Evolutionary conservation across 176 grass and related monocot genomes (phyloP).

Genomic region (Metroxylon sagu): DNA sequence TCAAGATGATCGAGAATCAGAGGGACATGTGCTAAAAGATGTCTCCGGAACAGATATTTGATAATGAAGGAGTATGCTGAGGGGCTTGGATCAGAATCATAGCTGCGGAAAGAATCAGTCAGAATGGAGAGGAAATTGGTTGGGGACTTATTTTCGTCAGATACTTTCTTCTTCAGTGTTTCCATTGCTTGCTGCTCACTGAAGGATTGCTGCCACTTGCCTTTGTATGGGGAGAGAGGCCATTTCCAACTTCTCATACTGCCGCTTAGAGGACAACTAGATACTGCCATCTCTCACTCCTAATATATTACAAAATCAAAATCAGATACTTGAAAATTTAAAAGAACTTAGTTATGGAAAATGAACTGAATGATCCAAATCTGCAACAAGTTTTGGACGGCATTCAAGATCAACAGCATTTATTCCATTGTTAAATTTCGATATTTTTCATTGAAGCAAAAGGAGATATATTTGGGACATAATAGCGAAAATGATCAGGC

Average conservation of each 20-base stretch:
- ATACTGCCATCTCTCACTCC: too few relatives aligned
- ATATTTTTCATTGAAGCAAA: too few relatives aligned
- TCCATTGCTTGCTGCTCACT: slow-evolving; percentile 6
- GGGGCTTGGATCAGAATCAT: background rate
- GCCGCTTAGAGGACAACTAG: too few relatives aligned
- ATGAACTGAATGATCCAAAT: too few relatives aligned
- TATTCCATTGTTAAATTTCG: too few relatives aligned
- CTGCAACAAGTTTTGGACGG: too few relatives aligned
- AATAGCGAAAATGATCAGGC: too few relatives aligned
- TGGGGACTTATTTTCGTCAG: background rate
- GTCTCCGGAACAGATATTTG: background rate
- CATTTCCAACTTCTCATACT: background rate
- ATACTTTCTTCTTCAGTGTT: slow-evolving; percentile 14
- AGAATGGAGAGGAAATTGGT: slow-evolving; percentile 5
- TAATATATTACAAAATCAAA: too few relatives aligned
- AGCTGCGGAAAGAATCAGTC: slow-evolving; percentile 6
- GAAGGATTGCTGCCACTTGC: slow-evolving; percentile 9
- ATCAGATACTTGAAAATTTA: too few relatives aligned
- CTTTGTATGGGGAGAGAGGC: slow-evolving; percentile 6
- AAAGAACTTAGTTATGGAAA: too few relatives aligned
- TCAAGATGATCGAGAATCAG: slow-evolving; percentile 9
- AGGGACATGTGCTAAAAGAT: background rate
- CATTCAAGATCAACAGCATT: too few relatives aligned
- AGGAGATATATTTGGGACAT: too few relatives aligned
- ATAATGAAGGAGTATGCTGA: slow-evolving; percentile 14